Evolutionary conservation across 495 filamentous ascomycete genomes (phyloP).

Genomic region (Penicillium chermesinum): DNA sequence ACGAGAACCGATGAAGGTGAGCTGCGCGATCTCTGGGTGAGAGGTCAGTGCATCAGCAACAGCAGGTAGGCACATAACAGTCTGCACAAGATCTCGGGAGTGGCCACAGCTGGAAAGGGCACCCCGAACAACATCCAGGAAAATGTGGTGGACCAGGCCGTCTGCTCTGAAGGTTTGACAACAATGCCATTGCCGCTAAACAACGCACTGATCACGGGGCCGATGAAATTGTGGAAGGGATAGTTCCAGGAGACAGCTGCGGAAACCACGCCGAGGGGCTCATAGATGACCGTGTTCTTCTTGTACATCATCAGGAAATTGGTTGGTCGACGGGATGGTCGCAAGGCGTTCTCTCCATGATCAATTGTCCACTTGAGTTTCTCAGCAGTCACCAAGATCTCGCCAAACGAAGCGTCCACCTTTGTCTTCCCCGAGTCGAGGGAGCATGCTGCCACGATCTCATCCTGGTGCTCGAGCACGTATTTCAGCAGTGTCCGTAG

Average conservation of each 20-base stretch:
- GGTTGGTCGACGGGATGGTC: constrained; percentile 63
- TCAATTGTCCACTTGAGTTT: constrained; percentile 92
- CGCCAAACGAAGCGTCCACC: constrained; percentile 87
- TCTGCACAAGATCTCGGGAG: constrained; percentile 76
- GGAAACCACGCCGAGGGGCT: constrained; percentile 87
- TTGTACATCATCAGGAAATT: constrained; percentile 96
- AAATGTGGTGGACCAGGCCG: constrained; percentile 86
- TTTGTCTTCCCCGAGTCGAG: constrained; percentile 97
- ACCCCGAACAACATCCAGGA: constrained; percentile 66
- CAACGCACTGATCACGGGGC: constrained; percentile 81
- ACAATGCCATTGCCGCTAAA: constrained; percentile 92
- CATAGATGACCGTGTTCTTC: constrained; percentile 82
- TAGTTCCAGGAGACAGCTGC: constrained; percentile 97
- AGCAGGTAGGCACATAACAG: constrained; percentile 78
- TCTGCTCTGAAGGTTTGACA: constrained; percentile 89
- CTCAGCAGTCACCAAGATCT: constrained; percentile 89
- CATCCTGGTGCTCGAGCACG: constrained; percentile 84
- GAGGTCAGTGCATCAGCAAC: constrained; percentile 78
- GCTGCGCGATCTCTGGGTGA: constrained; percentile 75
- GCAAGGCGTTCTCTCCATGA: constrained; percentile 81
- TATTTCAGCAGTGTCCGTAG: constrained; percentile 75
- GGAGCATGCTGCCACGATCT: constrained; percentile 79
- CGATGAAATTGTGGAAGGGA: constrained; percentile 91
- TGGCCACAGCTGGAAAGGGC: constrained; percentile 82
- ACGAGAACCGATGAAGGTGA: constrained; percentile 96